Percentiles rank a stretch among this genome's conserved stretches.
These are phyloP conservation scores for Nephelium lappaceum DNA, from an alignment of 345 rosid species.

Conservation along the genomic window DNA sequence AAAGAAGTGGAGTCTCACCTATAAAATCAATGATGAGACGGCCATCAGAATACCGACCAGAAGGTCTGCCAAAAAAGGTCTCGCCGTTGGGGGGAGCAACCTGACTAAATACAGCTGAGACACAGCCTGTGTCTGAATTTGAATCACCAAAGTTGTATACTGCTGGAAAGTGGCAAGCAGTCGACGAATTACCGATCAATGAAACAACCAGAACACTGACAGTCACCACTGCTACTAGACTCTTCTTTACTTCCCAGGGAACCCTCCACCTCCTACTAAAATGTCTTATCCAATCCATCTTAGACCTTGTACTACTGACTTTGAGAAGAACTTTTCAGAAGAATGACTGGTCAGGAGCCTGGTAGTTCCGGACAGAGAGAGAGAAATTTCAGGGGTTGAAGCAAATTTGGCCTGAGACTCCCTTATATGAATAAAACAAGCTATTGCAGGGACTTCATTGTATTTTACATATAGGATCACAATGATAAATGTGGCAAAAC, in stretches of 20 bases:
- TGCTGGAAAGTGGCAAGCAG: constrained; percentile 23
- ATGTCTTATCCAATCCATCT: background rate
- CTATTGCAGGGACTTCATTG: too few species aligned
- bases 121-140: constrained; percentile 33
- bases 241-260: background rate
- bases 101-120: constrained; percentile 19
- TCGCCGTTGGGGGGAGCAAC: constrained; percentile 24
- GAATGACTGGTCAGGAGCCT: too few species aligned
- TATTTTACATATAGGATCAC: too few species aligned
- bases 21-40: constrained; percentile 29
- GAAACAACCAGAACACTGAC: background rate
- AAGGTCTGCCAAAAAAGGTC: constrained; percentile 22
- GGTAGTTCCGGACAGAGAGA: too few species aligned
- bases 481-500: too few species aligned
- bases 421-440: too few species aligned
- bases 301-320: background rate
- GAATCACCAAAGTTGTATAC: constrained; percentile 32
- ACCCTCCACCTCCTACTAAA: background rate
- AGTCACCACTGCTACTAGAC: constrained; percentile 7
- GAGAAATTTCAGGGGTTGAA: too few species aligned
- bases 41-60: constrained; percentile 29
- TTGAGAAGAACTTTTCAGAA: background rate
- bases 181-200: background rate
- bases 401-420: too few species aligned
- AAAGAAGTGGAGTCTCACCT: constrained; percentile 15